Evolutionary conservation across 2,329 filamentous ascomycete species (phyloP).

Genomic region (Colletotrichum noveboracense): DNA sequence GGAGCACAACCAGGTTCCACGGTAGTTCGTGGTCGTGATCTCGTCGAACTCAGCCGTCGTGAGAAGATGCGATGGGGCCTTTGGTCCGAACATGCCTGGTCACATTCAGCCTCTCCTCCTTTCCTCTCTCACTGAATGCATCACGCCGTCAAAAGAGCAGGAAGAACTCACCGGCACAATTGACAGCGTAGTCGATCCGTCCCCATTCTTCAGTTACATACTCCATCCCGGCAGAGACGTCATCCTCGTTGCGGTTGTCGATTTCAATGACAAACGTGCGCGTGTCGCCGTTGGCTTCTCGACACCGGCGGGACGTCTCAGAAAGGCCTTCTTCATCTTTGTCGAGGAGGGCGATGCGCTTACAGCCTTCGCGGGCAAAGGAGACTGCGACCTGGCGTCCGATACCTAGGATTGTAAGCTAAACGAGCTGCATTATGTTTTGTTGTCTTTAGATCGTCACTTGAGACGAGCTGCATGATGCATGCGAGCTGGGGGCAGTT

Average conservation of each 20-base stretch:
- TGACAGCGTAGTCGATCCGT: slow-evolving; percentile 51
- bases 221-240: slow-evolving; percentile 38
- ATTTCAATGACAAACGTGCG: slow-evolving; percentile 30
- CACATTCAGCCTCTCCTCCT: background rate
- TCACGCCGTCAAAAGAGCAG: background rate
- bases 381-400: slow-evolving; percentile 46
- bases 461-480: background rate
- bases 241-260: slow-evolving; percentile 39
- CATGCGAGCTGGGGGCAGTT: background rate
- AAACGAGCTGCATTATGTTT: background rate
- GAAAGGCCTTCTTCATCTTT: slow-evolving; percentile 33
- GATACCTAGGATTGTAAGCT: slow-evolving; percentile 37
- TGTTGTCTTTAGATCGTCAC: background rate
- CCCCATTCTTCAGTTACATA: slow-evolving; percentile 37
- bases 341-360: slow-evolving; percentile 45
- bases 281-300: slow-evolving; percentile 29
- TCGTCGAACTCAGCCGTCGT: slow-evolving; percentile 43
- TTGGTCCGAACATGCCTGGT: slow-evolving; percentile 41
- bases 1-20: slow-evolving; percentile 49
- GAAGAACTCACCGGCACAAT: slow-evolving; percentile 41
- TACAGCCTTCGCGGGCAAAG: slow-evolving; percentile 49
- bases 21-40: slow-evolving; percentile 47
- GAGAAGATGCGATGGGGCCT: slow-evolving; percentile 39
- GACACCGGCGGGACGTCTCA: slow-evolving; percentile 36
- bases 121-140: background rate